Evolutionary conservation across 2,329 filamentous ascomycete genomes (phyloP).

Genomic region (Davidsoniella australis): DNA sequence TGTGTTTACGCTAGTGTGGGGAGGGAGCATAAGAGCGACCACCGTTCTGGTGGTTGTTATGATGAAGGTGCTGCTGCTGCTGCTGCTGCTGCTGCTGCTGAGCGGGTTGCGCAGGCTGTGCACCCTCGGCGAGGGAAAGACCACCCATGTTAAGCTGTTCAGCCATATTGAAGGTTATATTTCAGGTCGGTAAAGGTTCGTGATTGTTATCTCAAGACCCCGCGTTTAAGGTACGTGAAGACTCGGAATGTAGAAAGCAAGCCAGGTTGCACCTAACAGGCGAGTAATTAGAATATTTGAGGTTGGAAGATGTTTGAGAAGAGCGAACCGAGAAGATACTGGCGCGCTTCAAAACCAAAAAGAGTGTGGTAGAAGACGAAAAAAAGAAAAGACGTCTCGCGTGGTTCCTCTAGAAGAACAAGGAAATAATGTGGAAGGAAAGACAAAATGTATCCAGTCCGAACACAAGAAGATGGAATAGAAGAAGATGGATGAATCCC

Average conservation of each 20-base stretch:
- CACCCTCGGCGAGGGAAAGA: constrained; percentile 28
- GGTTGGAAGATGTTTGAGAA: background rate
- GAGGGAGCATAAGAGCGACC: constrained; percentile 65
- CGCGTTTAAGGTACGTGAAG: constrained; percentile 3
- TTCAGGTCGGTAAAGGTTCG: background rate
- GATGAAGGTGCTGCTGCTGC: constrained; percentile 14
- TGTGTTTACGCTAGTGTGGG: constrained; percentile 57
- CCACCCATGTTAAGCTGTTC: constrained; percentile 71
- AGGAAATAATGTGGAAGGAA: constrained; percentile 18
- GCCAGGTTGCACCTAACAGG: background rate
- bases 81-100: constrained; percentile 19
- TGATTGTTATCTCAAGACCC: background rate
- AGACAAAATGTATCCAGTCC: constrained; percentile 13
- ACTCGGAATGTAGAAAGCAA: background rate
- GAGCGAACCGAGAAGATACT: constrained; percentile 7
- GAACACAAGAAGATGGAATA: constrained; percentile 9
- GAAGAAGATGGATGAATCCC: constrained; percentile 10
- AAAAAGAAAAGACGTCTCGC: constrained; percentile 25
- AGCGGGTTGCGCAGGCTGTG: constrained; percentile 16
- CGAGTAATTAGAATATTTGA: background rate
- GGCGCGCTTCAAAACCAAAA: constrained; percentile 8
- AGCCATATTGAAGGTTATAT: constrained; percentile 43
- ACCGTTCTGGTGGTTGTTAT: constrained; percentile 1
- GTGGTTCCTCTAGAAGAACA: constrained; percentile 28
- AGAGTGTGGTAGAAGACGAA: constrained; percentile 18